These are phyloP conservation scores for Durusdinium trenchii DNA, from an alignment of 73 alveolate genomes.

Conservation along the genomic window DNA sequence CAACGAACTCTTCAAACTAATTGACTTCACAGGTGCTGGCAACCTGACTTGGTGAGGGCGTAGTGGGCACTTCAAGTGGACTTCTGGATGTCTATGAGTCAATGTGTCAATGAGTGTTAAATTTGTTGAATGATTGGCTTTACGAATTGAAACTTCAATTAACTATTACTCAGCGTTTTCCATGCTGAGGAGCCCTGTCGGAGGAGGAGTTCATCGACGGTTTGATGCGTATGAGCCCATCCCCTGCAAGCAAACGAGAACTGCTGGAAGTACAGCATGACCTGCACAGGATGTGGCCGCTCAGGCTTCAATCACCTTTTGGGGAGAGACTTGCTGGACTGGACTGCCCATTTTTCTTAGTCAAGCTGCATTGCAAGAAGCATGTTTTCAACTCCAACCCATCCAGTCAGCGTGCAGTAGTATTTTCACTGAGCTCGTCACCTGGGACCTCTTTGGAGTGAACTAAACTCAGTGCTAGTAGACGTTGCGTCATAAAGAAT, in stretches of 20 bases:
- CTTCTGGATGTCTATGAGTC: not conserved
- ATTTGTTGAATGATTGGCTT: no score
- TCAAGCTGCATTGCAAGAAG: no score
- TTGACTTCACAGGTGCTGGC: constrained; percentile 51
- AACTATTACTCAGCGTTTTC: not conserved
- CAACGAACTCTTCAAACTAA: constrained; percentile 35
- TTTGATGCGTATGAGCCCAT: constrained; percentile 30
- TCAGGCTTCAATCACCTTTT: no score
- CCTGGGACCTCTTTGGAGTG: no score
- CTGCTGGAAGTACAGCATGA: constrained; percentile 66
- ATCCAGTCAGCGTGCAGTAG: no score
- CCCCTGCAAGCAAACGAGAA: constrained; percentile 63
- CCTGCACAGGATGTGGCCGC: constrained; percentile 33
- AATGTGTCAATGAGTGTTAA: no score
- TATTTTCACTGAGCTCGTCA: no score
- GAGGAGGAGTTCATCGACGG: constrained; percentile 53
- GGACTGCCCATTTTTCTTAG: not conserved
- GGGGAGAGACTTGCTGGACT: not conserved
- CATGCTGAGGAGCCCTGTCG: not conserved
- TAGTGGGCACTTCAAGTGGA: not conserved
- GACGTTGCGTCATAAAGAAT: no score
- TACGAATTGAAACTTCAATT: no score
- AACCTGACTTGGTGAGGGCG: not conserved
- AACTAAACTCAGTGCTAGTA: no score
- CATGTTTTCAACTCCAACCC: no score